phyloP scores from a whole-genome alignment of 2,329 filamentous ascomycete species.

The Epichloe gansuensis region DNA sequence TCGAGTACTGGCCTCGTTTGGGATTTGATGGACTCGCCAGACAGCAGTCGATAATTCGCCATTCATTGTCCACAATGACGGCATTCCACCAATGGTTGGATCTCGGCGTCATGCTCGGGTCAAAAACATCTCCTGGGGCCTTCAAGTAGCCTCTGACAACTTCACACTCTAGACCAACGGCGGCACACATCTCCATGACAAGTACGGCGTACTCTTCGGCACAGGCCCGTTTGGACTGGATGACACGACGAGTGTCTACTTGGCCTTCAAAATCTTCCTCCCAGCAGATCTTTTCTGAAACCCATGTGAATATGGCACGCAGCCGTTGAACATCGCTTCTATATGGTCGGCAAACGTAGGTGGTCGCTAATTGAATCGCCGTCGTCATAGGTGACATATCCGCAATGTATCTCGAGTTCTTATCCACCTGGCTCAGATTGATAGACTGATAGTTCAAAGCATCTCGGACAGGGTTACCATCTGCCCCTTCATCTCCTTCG shows the following conservation, averaged over 20 bases:
- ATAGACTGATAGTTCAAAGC: constrained; percentile 69
- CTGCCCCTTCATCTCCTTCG: constrained; percentile 79
- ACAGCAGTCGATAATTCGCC: constrained; percentile 92
- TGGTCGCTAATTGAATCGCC: constrained; percentile 70
- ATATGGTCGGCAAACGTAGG: constrained; percentile 87
- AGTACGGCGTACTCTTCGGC: constrained; percentile 81
- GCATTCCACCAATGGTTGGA: constrained; percentile 98
- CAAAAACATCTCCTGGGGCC: constrained; percentile 68
- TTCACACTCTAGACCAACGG: constrained; percentile 79
- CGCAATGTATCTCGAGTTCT: constrained; percentile 83
- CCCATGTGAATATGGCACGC: constrained; percentile 94
- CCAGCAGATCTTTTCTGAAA: constrained; percentile 88
- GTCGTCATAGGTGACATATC: constrained; percentile 73
- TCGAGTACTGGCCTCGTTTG: constrained; percentile 64
- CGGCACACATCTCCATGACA: constrained; percentile 85
- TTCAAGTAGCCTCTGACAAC: constrained; percentile 86
- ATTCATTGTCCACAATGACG: constrained; percentile 83
- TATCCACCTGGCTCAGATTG: constrained; percentile 82
- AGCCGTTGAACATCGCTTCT: constrained; percentile 86
- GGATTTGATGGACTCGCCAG: constrained; percentile 87
- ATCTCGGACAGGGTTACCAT: constrained; percentile 71
- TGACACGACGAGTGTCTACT: constrained; percentile 68
- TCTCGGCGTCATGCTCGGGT: constrained; percentile 69
- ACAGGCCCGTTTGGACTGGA: constrained; percentile 72
- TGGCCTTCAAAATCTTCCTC: constrained; percentile 88